Evolutionary conservation across 2,329 filamentous ascomycete genomes (phyloP), one percentile per base, ranked within the genome.

Genomic region (Neofusicoccum cordaticola): DNA sequence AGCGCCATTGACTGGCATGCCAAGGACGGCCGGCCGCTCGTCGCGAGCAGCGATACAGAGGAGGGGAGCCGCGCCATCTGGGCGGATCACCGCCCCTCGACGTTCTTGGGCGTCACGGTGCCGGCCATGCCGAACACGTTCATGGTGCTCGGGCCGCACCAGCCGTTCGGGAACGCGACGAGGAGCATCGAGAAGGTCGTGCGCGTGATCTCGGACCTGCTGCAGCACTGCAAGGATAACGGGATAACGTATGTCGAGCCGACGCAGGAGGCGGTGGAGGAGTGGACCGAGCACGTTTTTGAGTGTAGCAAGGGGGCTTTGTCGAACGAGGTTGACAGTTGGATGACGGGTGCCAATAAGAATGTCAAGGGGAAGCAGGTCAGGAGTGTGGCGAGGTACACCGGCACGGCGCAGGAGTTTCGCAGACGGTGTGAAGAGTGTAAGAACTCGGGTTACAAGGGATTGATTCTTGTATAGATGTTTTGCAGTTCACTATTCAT

Each of bases 321-420:
- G 31, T 74, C 77, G 0, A 81, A 81, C 65, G 78, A 83, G 66
- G 80, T 84, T 0, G 82, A 85, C 66, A 80, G 77, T 1, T 85
- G 83, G 83, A 84, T 85, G 82, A 85, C 82, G 1, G 83, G 83
- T 0, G 80, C 85, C 1, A 85, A 85, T 67, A 82, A 76, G 67
- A 84, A 85, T 65, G 69, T 84, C 44, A 72, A 74, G 15, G 73
- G 77, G 42, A 83, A 83, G 73, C 75, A 79, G 68, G 78, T 77
- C 66, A 74, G 82, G 51, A 79, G 74, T 8, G 75, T 85, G 67
- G 78, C 79, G 3, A 72, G 82, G 51, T 85, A 84, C 65, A 77
- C 76, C 35, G 82, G 82, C 0, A 74, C 78, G 4, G 81, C 79
- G 0, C 74, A 77, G 0, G 81, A 78, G 1, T 85, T 80, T 67